Percentiles rank a stretch among this genome's conserved stretches.
Evolutionary conservation across 1,284 basidiomycete genomes (phyloP).

Genomic region (Chalciporus sp.): DNA sequence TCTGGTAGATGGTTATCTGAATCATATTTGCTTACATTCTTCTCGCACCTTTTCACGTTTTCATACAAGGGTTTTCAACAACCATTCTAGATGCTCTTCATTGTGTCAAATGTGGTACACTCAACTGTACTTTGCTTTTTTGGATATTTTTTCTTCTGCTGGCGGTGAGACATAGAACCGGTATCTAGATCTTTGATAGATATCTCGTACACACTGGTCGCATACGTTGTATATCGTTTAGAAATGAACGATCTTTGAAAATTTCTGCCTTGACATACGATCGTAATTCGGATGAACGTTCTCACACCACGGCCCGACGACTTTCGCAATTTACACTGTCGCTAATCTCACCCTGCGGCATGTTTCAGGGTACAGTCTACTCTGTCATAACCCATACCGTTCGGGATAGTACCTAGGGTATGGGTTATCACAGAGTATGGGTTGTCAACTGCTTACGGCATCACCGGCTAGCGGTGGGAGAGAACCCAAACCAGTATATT

Average conservation of each 20-base stretch:
- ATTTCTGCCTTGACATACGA: no score
- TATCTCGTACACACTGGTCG: not conserved
- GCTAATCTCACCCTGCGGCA: no score
- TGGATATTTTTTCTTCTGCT: not conserved
- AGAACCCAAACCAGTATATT: no score
- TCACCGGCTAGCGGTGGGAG: no score
- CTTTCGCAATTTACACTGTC: no score
- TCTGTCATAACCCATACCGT: no score
- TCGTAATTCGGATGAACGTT: no score
- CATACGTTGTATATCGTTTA: slow-evolving; percentile 1
- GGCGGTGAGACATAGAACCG: not conserved
- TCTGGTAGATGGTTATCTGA: slow-evolving; percentile 64
- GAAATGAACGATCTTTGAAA: not conserved
- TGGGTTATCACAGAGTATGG: no score
- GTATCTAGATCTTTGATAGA: not conserved
- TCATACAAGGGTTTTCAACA: slow-evolving; percentile 1
- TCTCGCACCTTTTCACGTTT: not conserved
- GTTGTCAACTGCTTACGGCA: no score
- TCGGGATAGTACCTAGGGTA: no score
- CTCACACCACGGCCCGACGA: no score
- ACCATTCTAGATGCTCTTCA: not conserved
- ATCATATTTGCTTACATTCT: not conserved
- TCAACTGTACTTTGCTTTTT: not conserved
- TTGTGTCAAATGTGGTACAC: not conserved
- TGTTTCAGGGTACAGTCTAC: no score